A percentile compares a stretch with the other conserved stretches of the same genome.
These are phyloP conservation scores for Xanthoconium stramineum DNA, from an alignment of 768 basidiomycete species.

Conservation along the genomic window DNA sequence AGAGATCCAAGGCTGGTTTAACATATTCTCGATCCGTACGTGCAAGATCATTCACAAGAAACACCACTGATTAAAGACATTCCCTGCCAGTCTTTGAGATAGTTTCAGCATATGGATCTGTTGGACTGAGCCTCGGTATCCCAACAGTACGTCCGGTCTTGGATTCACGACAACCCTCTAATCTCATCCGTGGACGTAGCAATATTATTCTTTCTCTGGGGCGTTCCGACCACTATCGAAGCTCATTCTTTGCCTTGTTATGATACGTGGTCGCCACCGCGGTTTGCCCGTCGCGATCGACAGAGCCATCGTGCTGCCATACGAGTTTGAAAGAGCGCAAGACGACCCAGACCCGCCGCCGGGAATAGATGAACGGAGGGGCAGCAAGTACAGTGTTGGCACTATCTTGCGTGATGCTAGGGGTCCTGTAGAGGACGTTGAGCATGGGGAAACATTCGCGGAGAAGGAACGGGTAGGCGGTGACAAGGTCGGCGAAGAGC, in stretches of 20 bases:
- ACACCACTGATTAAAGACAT: background rate
- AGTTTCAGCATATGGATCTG: conserved; percentile 83
- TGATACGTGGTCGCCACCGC: conserved; percentile 92
- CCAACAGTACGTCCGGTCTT: conserved; percentile 53
- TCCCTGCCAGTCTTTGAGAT: conserved; percentile 71
- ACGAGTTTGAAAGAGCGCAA: conserved; percentile 46
- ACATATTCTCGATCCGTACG: conserved; percentile 76
- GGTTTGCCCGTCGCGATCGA: conserved; percentile 87
- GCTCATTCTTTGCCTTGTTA: conserved; percentile 80
- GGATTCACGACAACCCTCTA: background rate
- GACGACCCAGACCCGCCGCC: conserved; percentile 10
- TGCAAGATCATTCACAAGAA: conserved; percentile 7
- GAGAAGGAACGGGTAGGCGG: background rate
- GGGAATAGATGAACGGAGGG: conserved; percentile 11
- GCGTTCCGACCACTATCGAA: conserved; percentile 80
- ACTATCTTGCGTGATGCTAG: background rate
- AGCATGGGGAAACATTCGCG: background rate
- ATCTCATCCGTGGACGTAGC: conserved; percentile 39
- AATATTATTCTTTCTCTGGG: conserved; percentile 79
- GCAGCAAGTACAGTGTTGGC: conserved; percentile 1
- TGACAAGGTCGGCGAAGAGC: background rate
- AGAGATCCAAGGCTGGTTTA: conserved; percentile 66
- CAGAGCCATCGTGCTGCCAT: conserved; percentile 79
- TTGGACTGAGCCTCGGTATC: conserved; percentile 88
- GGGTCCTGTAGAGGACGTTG: background rate